phyloP scores from a whole-genome alignment of 73 alveolate genomes.

The Paramecium octaurelia region DNA sequence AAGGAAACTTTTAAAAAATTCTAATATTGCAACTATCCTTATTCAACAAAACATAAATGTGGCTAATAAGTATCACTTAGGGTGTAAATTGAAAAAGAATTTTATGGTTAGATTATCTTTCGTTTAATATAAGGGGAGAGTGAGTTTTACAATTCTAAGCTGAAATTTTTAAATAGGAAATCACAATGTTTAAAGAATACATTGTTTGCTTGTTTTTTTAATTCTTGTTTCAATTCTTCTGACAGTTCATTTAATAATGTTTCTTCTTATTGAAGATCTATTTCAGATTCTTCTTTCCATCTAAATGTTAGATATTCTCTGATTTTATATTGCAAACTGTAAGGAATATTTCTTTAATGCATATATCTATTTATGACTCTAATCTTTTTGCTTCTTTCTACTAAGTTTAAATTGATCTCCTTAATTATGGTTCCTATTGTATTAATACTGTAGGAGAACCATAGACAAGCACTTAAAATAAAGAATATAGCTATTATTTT shows the following conservation, averaged over 20 bases:
- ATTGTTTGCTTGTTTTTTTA: constrained; percentile 45
- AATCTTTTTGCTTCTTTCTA: constrained; percentile 46
- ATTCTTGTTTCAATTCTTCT: constrained; percentile 45
- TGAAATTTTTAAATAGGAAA: constrained; percentile 31
- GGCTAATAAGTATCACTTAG: neutral
- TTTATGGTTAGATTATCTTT: neutral
- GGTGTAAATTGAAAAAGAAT: constrained; percentile 5
- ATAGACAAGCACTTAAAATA: constrained; percentile 49
- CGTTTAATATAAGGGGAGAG: constrained; percentile 8
- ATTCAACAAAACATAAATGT: constrained; percentile 30
- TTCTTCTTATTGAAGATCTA: constrained; percentile 46
- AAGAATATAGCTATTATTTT: constrained; percentile 24
- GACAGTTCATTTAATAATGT: constrained; percentile 48
- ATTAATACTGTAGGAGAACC: constrained; percentile 50
- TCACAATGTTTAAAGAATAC: constrained; percentile 36
- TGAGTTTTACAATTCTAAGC: neutral
- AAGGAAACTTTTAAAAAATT: neutral
- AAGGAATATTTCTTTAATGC: constrained; percentile 37
- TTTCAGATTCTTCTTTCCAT: constrained; percentile 63
- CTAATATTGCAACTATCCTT: neutral
- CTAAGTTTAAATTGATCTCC: constrained; percentile 30
- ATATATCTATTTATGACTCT: constrained; percentile 50
- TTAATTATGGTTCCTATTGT: constrained; percentile 48
- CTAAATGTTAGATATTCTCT: constrained; percentile 46
- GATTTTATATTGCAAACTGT: constrained; percentile 14